Conservation (phyloP, 228 moss, liverwort and hornwort species). For the Sphagnum fallax region DNA sequence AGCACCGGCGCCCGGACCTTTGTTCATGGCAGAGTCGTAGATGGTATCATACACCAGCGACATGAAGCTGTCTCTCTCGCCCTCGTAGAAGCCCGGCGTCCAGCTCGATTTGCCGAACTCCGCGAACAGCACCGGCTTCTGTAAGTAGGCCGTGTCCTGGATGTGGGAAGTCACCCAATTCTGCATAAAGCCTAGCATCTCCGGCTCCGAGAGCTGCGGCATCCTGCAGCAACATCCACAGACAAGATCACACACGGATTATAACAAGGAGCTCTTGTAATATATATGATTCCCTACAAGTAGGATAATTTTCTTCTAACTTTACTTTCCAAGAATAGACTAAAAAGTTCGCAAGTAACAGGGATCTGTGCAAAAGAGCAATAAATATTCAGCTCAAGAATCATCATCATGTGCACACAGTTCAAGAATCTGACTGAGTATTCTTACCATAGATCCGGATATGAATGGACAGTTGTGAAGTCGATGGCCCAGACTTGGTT, state of each 20-base stretch:
- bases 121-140: constrained; percentile 54
- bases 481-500: constrained; percentile 29
- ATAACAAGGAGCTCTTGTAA: too few species aligned
- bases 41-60: constrained; percentile 36
- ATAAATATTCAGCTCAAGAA: too few species aligned
- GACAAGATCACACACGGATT: too few species aligned
- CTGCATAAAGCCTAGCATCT: constrained; percentile 29
- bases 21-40: constrained; percentile 25
- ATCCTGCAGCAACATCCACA: constrained; percentile 17
- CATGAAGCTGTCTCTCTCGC: constrained; percentile 23
- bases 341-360: too few species aligned
- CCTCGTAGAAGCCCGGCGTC: constrained; percentile 20
- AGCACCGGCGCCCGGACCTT: constrained; percentile 46
- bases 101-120: constrained; percentile 47
- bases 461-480: constrained; percentile 60
- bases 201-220: constrained; percentile 8
- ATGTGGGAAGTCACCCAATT: constrained; percentile 50
- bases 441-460: constrained; percentile 60
- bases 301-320: too few species aligned
- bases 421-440: too few species aligned
- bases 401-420: too few species aligned
- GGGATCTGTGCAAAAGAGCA: too few species aligned
- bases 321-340: too few species aligned
- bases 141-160: constrained; percentile 17
- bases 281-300: too few species aligned